Conservation (phyloP, 768 basidiomycete species). For the Xerocomus brunneocitrinus region DNA sequence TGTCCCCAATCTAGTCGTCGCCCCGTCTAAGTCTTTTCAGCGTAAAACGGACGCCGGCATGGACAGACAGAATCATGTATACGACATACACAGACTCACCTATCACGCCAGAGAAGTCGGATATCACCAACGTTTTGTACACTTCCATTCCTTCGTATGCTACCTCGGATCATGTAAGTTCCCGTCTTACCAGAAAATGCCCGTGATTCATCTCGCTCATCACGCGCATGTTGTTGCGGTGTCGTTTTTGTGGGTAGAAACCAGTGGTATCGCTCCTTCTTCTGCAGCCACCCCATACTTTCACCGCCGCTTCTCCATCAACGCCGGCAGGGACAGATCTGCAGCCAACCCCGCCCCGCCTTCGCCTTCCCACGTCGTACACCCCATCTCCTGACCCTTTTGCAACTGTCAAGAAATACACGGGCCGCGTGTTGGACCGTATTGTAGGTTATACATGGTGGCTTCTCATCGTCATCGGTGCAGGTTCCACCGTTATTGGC, state of each 20-base stretch:
- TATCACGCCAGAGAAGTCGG: slow-evolving; percentile 43
- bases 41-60: slow-evolving; percentile 72
- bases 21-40: slow-evolving; percentile 31
- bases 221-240: not conserved
- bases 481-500: slow-evolving; percentile 67
- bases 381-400: slow-evolving; percentile 50
- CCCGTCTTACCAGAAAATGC: not conserved
- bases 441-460: slow-evolving; percentile 79
- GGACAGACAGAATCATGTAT: slow-evolving; percentile 92
- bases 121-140: slow-evolving; percentile 66
- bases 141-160: slow-evolving; percentile 80
- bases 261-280: slow-evolving; percentile 75
- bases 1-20: not conserved
- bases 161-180: slow-evolving; percentile 82
- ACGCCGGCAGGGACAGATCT: slow-evolving; percentile 24
- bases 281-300: slow-evolving; percentile 41
- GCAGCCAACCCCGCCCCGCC: slow-evolving; percentile 31
- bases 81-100: slow-evolving; percentile 67
- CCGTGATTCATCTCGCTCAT: not conserved
- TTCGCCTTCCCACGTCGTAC: slow-evolving; percentile 49
- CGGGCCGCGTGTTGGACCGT: slow-evolving; percentile 67
- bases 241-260: slow-evolving; percentile 49
- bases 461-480: slow-evolving; percentile 67
- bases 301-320: not conserved
- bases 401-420: slow-evolving; percentile 53